These are phyloP conservation scores for Coemansia sp. DNA, from an alignment of 192 early-diverging fungal genomes.

Conservation along the genomic window DNA sequence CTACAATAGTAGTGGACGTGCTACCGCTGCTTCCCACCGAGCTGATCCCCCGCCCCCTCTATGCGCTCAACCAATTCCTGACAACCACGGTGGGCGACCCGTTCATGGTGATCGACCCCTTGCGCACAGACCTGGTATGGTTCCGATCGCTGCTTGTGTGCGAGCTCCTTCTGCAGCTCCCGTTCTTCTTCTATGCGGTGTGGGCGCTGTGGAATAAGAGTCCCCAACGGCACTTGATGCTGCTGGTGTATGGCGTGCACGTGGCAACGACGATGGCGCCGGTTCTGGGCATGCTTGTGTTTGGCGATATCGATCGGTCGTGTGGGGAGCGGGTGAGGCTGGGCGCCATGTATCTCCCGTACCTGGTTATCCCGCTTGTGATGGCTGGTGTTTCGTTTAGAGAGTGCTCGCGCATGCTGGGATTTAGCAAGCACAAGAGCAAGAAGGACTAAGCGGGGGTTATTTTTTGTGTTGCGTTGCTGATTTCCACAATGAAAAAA, in stretches of 20 bases:
- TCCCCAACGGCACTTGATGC: slow-evolving; percentile 34
- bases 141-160: slow-evolving; percentile 60
- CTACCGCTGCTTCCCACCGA: slow-evolving; percentile 54
- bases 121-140: slow-evolving; percentile 54
- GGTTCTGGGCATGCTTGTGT: slow-evolving; percentile 53
- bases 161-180: slow-evolving; percentile 66
- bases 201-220: slow-evolving; percentile 54
- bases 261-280: slow-evolving; percentile 69
- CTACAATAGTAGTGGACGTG: slow-evolving; percentile 60
- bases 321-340: slow-evolving; percentile 42
- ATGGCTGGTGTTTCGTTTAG: slow-evolving; percentile 52
- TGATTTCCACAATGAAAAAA: too few species aligned
- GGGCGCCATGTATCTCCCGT: slow-evolving; percentile 65
- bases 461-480: too few species aligned
- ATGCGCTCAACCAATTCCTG: slow-evolving; percentile 46
- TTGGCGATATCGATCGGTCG: slow-evolving; percentile 52
- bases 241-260: slow-evolving; percentile 69
- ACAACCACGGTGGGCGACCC: slow-evolving; percentile 60
- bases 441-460: background rate
- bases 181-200: slow-evolving; percentile 66
- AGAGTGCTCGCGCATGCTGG: slow-evolving; percentile 15
- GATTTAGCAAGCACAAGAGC: slow-evolving; percentile 10
- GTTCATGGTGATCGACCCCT: slow-evolving; percentile 52
- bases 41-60: slow-evolving; percentile 29
- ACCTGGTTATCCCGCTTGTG: slow-evolving; percentile 59